phyloP scores from a whole-genome alignment of 768 basidiomycete genomes.

The Auricularia sp. region DNA sequence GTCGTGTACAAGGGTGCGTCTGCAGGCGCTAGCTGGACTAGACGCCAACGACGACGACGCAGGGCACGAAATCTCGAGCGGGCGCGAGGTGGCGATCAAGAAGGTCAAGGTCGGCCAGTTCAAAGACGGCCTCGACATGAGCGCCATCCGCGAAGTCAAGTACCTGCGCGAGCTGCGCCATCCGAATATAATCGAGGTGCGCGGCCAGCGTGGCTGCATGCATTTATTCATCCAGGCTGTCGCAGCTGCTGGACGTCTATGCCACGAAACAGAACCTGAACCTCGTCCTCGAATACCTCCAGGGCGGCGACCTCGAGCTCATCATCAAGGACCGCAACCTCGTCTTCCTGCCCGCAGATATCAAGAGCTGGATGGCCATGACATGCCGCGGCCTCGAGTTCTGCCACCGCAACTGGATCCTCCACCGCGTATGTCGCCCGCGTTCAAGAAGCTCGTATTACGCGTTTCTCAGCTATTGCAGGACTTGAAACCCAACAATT shows the following conservation, averaged over 20 bases:
- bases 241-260: constrained; percentile 89
- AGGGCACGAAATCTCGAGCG: constrained; percentile 69
- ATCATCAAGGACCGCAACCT: constrained; percentile 90
- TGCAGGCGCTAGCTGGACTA: neutral
- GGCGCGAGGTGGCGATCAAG: constrained; percentile 90
- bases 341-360: constrained; percentile 89
- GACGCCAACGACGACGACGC: neutral
- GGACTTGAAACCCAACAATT: constrained; percentile 98
- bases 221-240: neutral
- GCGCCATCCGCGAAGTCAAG: constrained; percentile 95
- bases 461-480: constrained; percentile 21
- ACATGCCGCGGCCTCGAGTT: constrained; percentile 96
- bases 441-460: neutral
- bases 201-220: constrained; percentile 10
- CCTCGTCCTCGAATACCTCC: constrained; percentile 91
- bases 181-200: constrained; percentile 87
- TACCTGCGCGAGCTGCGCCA: constrained; percentile 90
- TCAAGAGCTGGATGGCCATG: constrained; percentile 99
- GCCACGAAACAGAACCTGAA: constrained; percentile 95
- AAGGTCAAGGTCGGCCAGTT: constrained; percentile 96
- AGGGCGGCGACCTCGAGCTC: constrained; percentile 84
- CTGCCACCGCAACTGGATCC: constrained; percentile 87
- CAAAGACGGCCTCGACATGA: constrained; percentile 98
- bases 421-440: constrained; percentile 66
- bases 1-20: constrained; percentile 83